A percentile compares a stretch with the other conserved stretches of the same genome.
phyloP scores from a whole-genome alignment of 306 rosid species.

The Geum urbanum region DNA sequence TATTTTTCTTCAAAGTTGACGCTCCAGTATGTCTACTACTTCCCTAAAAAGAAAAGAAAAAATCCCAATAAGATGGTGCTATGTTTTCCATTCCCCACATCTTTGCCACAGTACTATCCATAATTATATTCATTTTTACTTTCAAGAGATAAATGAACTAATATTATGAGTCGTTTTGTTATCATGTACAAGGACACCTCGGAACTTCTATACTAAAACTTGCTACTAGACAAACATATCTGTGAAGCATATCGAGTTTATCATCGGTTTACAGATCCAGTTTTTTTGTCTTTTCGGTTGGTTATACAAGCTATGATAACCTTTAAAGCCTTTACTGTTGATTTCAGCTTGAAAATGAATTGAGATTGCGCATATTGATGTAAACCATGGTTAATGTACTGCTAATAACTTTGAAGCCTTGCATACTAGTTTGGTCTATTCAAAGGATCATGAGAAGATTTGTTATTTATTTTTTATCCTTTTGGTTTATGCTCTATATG shows the following conservation, averaged over 20 bases:
- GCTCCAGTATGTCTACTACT: conserved; percentile 50
- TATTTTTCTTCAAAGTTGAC: conserved; percentile 91
- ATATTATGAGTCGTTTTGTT: background rate
- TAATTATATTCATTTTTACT: background rate
- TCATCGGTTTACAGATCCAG: background rate
- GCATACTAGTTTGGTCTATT: background rate
- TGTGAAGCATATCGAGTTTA: background rate
- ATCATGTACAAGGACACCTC: background rate
- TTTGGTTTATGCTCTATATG: background rate
- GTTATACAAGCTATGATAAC: background rate
- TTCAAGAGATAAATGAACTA: background rate
- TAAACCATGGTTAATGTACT: background rate
- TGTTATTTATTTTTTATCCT: background rate
- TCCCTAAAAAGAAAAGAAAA: background rate
- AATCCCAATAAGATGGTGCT: conserved; percentile 8
- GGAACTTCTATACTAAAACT: background rate
- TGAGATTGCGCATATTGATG: background rate
- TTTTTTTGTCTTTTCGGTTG: background rate
- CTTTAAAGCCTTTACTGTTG: background rate
- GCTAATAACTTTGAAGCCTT: background rate
- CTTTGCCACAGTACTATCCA: background rate
- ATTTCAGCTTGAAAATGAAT: background rate
- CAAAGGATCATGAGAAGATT: background rate
- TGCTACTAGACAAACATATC: background rate
- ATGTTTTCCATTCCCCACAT: background rate